Evolutionary conservation across 805 yeast genomes (phyloP).

Genomic region (Ogataea chonburiensis): DNA sequence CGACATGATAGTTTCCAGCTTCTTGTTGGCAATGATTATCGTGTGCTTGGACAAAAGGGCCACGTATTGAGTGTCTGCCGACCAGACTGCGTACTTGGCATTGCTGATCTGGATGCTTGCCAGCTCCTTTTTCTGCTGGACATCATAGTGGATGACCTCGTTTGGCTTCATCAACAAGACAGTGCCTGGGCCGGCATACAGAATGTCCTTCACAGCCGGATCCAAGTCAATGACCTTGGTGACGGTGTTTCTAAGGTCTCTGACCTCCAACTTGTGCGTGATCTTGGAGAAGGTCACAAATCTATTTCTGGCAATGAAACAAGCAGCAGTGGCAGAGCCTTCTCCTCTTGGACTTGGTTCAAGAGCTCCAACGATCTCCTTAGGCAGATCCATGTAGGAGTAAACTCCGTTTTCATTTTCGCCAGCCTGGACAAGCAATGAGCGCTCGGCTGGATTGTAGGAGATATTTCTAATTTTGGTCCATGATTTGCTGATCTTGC

Average conservation of each 20-base stretch:
- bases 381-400: constrained; percentile 75
- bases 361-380: constrained; percentile 87
- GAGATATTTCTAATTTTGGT: constrained; percentile 79
- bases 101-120: constrained; percentile 68
- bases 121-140: constrained; percentile 83
- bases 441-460: constrained; percentile 89
- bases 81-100: constrained; percentile 89
- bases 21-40: constrained; percentile 80
- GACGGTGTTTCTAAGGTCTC: constrained; percentile 75
- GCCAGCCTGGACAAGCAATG: constrained; percentile 79
- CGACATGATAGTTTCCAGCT: constrained; percentile 72
- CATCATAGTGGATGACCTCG: constrained; percentile 80
- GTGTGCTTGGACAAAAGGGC: constrained; percentile 92
- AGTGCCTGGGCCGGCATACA: constrained; percentile 79
- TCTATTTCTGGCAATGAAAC: constrained; percentile 92
- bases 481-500: constrained; percentile 84
- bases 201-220: constrained; percentile 63
- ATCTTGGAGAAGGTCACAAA: constrained; percentile 76
- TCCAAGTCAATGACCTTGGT: constrained; percentile 81
- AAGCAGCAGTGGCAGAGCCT: constrained; percentile 83
- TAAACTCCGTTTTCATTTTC: constrained; percentile 65
- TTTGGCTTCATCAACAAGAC: constrained; percentile 71
- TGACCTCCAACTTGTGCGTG: constrained; percentile 69
- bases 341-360: constrained; percentile 80
- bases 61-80: constrained; percentile 78